Evolutionary conservation across 2,329 filamentous ascomycete genomes (phyloP).

Genomic region (Colletotrichum navitas): DNA sequence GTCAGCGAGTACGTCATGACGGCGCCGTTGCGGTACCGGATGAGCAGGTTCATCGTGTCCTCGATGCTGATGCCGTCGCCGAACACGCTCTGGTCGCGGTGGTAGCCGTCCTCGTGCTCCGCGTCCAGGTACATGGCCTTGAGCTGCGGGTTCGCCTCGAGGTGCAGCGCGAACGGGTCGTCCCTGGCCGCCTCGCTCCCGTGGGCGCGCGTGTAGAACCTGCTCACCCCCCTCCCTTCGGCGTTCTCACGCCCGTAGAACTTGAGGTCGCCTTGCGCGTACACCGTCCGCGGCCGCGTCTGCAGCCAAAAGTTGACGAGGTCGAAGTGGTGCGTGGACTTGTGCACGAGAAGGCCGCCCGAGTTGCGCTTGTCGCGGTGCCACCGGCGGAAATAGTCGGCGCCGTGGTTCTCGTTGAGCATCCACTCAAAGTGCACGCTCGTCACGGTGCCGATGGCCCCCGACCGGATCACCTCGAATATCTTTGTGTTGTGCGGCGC

Average conservation of each 20-base stretch:
- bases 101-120: conserved; percentile 73
- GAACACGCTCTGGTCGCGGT: conserved; percentile 73
- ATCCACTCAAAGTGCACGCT: conserved; percentile 65
- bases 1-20: conserved; percentile 70
- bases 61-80: conserved; percentile 74
- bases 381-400: conserved; percentile 65
- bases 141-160: conserved; percentile 65
- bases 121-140: conserved; percentile 72
- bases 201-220: conserved; percentile 64
- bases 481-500: conserved; percentile 65
- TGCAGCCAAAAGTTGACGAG: conserved; percentile 65
- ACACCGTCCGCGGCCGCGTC: conserved; percentile 57
- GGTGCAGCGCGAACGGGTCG: conserved; percentile 71
- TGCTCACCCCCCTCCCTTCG: conserved; percentile 58
- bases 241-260: conserved; percentile 66
- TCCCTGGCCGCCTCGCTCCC: conserved; percentile 63
- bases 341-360: conserved; percentile 62
- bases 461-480: conserved; percentile 57
- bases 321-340: conserved; percentile 65
- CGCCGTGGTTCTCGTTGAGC: conserved; percentile 62
- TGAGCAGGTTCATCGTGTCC: conserved; percentile 72
- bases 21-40: conserved; percentile 68
- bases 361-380: conserved; percentile 63
- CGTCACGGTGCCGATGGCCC: conserved; percentile 59
- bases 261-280: conserved; percentile 59